Percentiles rank a stretch among this genome's conserved stretches.
Conservation (phyloP, 495 filamentous ascomycete species). For the Annulohypoxylon bovei region DNA sequence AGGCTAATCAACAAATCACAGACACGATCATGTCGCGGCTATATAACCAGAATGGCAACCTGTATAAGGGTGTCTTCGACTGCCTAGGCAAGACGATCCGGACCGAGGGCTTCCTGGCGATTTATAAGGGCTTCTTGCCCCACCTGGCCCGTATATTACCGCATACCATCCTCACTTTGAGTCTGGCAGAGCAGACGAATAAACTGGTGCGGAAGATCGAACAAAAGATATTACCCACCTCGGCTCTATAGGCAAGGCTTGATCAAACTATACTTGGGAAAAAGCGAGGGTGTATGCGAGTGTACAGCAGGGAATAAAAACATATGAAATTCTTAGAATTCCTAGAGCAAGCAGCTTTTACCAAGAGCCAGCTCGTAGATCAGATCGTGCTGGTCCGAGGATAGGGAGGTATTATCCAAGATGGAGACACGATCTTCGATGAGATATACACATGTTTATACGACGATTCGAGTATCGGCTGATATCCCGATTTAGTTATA, state of each 20-base stretch:
- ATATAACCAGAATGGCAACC: constrained; percentile 98
- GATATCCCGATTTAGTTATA: background rate
- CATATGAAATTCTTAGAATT: background rate
- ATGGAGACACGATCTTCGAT: background rate
- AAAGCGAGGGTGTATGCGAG: background rate
- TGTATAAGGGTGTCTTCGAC: constrained; percentile 92
- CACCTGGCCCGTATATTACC: constrained; percentile 94
- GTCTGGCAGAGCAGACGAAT: constrained; percentile 95
- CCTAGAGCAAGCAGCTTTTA: background rate
- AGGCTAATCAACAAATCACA: constrained; percentile 45
- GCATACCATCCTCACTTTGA: constrained; percentile 93
- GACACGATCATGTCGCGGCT: constrained; percentile 99
- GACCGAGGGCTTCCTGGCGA: constrained; percentile 90
- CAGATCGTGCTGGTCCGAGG: background rate
- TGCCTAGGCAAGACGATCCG: constrained; percentile 89
- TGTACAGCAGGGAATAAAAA: background rate
- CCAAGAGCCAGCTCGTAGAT: background rate
- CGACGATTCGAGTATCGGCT: background rate
- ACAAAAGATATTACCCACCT: constrained; percentile 63
- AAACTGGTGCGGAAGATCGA: constrained; percentile 86
- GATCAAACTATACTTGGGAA: background rate
- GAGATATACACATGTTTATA: background rate
- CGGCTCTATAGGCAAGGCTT: constrained; percentile 46
- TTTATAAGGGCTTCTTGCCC: constrained; percentile 98
- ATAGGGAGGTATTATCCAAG: background rate